Conservation (phyloP, 2,329 filamentous ascomycete genomes). For the Biscogniauxia marginata region DNA sequence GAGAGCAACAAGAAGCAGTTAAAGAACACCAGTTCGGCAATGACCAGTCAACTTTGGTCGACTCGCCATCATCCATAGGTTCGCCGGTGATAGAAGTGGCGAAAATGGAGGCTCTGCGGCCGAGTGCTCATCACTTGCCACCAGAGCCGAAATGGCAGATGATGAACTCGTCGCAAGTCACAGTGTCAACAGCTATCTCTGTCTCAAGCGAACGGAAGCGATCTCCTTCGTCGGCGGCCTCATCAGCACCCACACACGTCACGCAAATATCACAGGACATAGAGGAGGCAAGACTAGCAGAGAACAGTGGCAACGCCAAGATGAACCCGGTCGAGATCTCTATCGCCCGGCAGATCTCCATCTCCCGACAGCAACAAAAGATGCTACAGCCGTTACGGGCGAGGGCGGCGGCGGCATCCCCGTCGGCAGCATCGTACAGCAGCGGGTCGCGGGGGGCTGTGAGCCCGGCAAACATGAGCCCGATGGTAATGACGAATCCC, state of each 20-base stretch:
- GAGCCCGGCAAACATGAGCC: conserved; percentile 9
- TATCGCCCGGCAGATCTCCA: conserved; percentile 66
- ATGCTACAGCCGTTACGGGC: conserved; percentile 54
- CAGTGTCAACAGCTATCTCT: conserved; percentile 30
- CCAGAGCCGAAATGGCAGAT: conserved; percentile 48
- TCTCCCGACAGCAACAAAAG: conserved; percentile 61
- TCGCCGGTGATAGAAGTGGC: conserved; percentile 26
- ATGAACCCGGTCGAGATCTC: conserved; percentile 62
- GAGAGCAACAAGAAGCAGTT: conserved; percentile 15
- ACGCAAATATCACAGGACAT: conserved; percentile 34
- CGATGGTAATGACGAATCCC: conserved; percentile 7
- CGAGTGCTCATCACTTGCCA: conserved; percentile 29
- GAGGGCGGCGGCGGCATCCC: conserved; percentile 12
- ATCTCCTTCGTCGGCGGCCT: conserved; percentile 26
- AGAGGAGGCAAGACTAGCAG: conserved; percentile 39
- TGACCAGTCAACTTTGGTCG: conserved; percentile 37
- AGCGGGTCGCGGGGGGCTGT: conserved; percentile 20
- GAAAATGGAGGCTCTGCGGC: conserved; percentile 33
- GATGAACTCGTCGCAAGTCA: conserved; percentile 39
- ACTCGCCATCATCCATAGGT: conserved; percentile 39
- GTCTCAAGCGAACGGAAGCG: conserved; percentile 30
- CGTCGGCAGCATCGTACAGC: conserved; percentile 29
- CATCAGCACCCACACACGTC: conserved; percentile 34
- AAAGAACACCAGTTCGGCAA: conserved; percentile 31
- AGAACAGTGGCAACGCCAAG: conserved; percentile 8